These are phyloP conservation scores for Aspergillus pseudoterreus DNA, from an alignment of 2,329 filamentous ascomycete genomes.

Conservation along the genomic window DNA sequence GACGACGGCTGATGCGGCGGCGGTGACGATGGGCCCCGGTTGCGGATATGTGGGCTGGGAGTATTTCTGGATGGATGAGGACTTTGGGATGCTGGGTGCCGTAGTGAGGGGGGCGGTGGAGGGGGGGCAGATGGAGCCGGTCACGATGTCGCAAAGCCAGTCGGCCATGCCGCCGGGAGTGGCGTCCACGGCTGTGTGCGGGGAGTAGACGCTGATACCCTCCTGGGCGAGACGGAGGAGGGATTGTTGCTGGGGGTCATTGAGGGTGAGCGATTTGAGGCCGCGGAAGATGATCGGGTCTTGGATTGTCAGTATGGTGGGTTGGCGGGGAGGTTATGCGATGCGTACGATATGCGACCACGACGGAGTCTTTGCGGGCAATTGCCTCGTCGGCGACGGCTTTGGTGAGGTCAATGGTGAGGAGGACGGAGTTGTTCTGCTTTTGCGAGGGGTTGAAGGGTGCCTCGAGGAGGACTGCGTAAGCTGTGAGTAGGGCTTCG, in stretches of 20 bases:
- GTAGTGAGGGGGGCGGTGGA: not conserved
- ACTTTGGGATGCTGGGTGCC: slow-evolving; percentile 3
- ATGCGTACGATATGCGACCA: slow-evolving; percentile 80
- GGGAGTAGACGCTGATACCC: slow-evolving; percentile 92
- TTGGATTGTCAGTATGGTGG: slow-evolving; percentile 35
- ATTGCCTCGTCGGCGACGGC: slow-evolving; percentile 90
- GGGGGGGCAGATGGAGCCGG: slow-evolving; percentile 42
- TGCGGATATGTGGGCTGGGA: slow-evolving; percentile 40
- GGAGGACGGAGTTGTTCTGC: slow-evolving; percentile 65
- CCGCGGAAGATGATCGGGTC: slow-evolving; percentile 96
- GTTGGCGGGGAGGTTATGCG: not conserved
- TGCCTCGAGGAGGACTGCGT: slow-evolving; percentile 63
- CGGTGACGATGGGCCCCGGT: slow-evolving; percentile 21
- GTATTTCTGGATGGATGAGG: slow-evolving; percentile 29
- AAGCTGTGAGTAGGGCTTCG: slow-evolving; percentile 5
- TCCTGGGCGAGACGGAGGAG: slow-evolving; percentile 77
- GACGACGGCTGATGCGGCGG: slow-evolving; percentile 25
- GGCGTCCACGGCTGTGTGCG: slow-evolving; percentile 91
- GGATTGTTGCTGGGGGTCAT: slow-evolving; percentile 80
- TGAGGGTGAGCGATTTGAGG: slow-evolving; percentile 80
- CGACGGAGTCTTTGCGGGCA: slow-evolving; percentile 66
- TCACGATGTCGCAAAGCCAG: slow-evolving; percentile 87
- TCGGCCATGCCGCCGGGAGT: slow-evolving; percentile 81
- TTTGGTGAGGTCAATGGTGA: slow-evolving; percentile 87
- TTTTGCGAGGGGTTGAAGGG: slow-evolving; percentile 56